A percentile compares a stretch with the other conserved stretches of the same genome.
Conservation (phyloP, 371 early-diverging fungal genomes). For the Nematocida sp. region DNA sequence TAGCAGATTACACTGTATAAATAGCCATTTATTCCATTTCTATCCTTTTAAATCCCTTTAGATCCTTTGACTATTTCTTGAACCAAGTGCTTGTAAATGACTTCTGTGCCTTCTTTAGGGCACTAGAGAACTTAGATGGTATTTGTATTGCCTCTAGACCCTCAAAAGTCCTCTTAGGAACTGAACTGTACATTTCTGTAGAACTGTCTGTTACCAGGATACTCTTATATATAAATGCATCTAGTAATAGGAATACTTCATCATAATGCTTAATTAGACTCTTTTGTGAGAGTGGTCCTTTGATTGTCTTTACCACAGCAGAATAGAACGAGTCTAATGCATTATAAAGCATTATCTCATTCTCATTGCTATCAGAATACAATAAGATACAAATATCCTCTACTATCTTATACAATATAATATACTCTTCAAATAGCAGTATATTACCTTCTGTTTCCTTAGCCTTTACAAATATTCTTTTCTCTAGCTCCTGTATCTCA, state of each 20-base stretch:
- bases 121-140: slow-evolving; percentile 61
- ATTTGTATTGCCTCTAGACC: slow-evolving; percentile 60
- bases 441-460: slow-evolving; percentile 38
- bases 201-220: slow-evolving; percentile 54
- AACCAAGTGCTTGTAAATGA: slow-evolving; percentile 44
- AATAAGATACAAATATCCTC: slow-evolving; percentile 55
- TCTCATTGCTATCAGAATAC: slow-evolving; percentile 49
- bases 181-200: slow-evolving; percentile 41
- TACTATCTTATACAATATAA: slow-evolving; percentile 55
- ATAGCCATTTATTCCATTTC: neutral
- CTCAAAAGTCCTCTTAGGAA: slow-evolving; percentile 62
- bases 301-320: slow-evolving; percentile 48
- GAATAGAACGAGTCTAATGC: slow-evolving; percentile 58
- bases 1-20: slow-evolving; percentile 14
- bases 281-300: slow-evolving; percentile 50
- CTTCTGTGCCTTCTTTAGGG: slow-evolving; percentile 59
- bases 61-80: slow-evolving; percentile 18
- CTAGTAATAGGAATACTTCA: slow-evolving; percentile 52
- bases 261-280: slow-evolving; percentile 61
- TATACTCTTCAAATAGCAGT: slow-evolving; percentile 41
- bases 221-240: slow-evolving; percentile 62
- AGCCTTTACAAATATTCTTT: slow-evolving; percentile 39
- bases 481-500: neutral
- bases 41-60: neutral
- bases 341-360: slow-evolving; percentile 61